Evolutionary conservation across 2,329 filamentous ascomycete species (phyloP).

Genomic region (Aureobasidium sp.): DNA sequence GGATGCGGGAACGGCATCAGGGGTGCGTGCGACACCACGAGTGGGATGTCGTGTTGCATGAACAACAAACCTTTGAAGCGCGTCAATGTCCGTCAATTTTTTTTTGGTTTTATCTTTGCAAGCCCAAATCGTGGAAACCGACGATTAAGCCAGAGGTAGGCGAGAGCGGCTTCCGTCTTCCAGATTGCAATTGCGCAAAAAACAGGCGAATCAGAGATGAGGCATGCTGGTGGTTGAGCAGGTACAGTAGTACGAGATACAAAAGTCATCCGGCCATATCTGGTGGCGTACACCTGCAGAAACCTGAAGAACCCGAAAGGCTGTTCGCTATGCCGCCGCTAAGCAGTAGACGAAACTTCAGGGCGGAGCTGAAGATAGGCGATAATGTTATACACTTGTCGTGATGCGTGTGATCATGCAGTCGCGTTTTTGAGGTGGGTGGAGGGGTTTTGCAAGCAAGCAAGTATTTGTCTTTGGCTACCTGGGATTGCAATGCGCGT

Average conservation of each 20-base stretch:
- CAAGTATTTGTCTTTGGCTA: conserved; percentile 1
- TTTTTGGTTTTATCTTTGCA: no score
- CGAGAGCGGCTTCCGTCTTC: not conserved
- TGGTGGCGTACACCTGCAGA: conserved; percentile 10
- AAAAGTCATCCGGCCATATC: conserved; percentile 4
- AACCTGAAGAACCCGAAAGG: not conserved
- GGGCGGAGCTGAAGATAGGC: not conserved
- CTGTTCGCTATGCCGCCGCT: conserved; percentile 1
- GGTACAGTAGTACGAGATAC: conserved; percentile 4
- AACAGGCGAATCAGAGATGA: not conserved
- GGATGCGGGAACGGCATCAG: not conserved
- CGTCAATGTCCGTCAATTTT: not conserved
- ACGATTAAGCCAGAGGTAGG: not conserved
- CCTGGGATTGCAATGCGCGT: not conserved
- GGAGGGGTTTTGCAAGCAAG: not conserved
- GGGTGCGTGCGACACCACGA: not conserved
- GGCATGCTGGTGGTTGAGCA: not conserved
- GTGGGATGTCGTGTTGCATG: not conserved
- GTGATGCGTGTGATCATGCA: not conserved
- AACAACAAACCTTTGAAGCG: not conserved
- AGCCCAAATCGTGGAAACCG: no score
- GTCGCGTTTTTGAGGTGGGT: not conserved
- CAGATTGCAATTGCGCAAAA: not conserved
- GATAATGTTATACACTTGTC: not conserved
- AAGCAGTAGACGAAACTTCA: not conserved